Evolutionary conservation across 192 early-diverging fungal genomes (phyloP).

Genomic region (Rhizophlyctis rosea): DNA sequence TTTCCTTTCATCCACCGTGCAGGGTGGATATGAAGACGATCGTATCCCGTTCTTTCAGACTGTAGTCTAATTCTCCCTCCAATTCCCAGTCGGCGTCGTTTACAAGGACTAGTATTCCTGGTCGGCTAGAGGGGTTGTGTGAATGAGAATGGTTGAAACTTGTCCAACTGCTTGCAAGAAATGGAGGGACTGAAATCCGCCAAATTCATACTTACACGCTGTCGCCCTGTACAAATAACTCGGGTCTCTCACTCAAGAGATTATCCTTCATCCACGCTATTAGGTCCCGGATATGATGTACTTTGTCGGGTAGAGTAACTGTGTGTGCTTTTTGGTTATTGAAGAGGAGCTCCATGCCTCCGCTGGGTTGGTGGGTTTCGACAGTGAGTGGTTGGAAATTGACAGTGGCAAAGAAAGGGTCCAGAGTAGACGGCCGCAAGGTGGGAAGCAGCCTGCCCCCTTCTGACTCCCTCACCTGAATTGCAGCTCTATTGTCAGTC

Average conservation of each 20-base stretch:
- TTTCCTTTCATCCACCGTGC: slow-evolving; percentile 87
- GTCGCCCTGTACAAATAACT: slow-evolving; percentile 79
- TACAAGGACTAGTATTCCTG: slow-evolving; percentile 91
- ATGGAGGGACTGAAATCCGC: not conserved
- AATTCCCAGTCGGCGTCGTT: slow-evolving; percentile 98
- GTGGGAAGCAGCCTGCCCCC: not conserved
- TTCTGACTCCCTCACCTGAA: slow-evolving; percentile 13
- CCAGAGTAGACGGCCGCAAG: no score
- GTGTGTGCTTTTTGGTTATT: slow-evolving; percentile 61
- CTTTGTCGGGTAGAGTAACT: slow-evolving; percentile 44
- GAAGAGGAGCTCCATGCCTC: slow-evolving; percentile 92
- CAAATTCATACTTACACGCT: slow-evolving; percentile 79
- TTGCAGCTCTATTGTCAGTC: slow-evolving; percentile 17
- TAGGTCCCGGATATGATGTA: slow-evolving; percentile 55
- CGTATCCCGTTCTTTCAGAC: slow-evolving; percentile 69
- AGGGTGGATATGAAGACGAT: slow-evolving; percentile 97
- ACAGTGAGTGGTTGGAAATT: not conserved
- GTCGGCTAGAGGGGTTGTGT: slow-evolving; percentile 54
- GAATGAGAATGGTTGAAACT: slow-evolving; percentile 7
- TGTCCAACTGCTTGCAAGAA: not conserved
- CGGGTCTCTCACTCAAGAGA: slow-evolving; percentile 71
- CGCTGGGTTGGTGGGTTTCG: slow-evolving; percentile 41
- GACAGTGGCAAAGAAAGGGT: not conserved
- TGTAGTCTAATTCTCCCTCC: slow-evolving; percentile 81
- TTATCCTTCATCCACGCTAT: slow-evolving; percentile 68